phyloP scores from a whole-genome alignment of 2,329 filamentous ascomycete genomes.

The Coccinonectria pachysandricola region DNA sequence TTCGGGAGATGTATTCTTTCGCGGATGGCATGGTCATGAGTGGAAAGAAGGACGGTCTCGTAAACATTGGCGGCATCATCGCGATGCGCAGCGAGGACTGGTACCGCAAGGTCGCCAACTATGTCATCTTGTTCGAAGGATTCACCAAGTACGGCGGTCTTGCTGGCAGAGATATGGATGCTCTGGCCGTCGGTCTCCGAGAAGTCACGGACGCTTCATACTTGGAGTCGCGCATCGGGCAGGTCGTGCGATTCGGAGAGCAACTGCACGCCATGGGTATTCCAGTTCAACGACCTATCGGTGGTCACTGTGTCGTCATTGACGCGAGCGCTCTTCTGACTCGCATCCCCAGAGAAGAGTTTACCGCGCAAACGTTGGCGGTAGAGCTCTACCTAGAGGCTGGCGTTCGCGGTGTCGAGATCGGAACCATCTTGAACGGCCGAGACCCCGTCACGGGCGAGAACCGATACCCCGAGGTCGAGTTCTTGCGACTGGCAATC shows the following conservation, averaged over 20 bases:
- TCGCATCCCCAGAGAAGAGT: neutral
- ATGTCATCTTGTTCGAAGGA: neutral
- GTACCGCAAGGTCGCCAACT: neutral
- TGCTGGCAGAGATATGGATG: neutral
- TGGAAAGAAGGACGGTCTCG: conserved; percentile 16
- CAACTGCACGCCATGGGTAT: neutral
- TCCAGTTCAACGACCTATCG: neutral
- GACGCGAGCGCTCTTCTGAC: neutral
- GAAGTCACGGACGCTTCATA: neutral
- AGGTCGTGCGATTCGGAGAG: neutral
- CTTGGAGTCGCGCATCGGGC: neutral
- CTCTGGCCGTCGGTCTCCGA: neutral
- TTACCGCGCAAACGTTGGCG: neutral
- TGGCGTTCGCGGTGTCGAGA: neutral
- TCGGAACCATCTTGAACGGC: neutral
- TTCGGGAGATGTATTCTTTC: conserved; percentile 14
- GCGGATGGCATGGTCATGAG: conserved; percentile 16
- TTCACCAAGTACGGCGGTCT: neutral
- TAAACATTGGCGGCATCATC: conserved; percentile 13
- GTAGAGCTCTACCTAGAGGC: neutral
- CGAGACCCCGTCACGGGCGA: neutral
- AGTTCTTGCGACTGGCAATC: neutral
- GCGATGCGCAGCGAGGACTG: neutral
- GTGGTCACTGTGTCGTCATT: neutral
- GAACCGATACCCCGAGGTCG: neutral